Percentiles rank a stretch among this genome's conserved stretches.
Conservation (phyloP, 805 yeast genomes). For the Schizosaccharomyces pombe region DNA sequence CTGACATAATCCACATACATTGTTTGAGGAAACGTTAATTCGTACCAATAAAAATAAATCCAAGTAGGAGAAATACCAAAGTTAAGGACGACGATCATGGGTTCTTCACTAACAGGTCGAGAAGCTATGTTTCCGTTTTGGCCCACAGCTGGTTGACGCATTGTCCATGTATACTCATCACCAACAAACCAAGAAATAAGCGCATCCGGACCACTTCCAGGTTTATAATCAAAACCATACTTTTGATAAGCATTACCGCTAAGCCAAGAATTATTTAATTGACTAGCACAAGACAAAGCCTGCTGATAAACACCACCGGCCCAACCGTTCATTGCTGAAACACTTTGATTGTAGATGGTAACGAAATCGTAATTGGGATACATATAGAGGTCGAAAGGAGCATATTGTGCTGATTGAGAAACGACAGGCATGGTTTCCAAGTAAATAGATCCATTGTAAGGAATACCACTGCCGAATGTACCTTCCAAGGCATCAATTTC, state of each 20-base stretch:
- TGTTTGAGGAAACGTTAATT: conserved; percentile 44
- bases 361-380: conserved; percentile 66
- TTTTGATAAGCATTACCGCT: conserved; percentile 40
- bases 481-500: conserved; percentile 87
- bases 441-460: not conserved
- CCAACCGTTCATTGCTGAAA: conserved; percentile 66
- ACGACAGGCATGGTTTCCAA: conserved; percentile 24
- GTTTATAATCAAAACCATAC: conserved; percentile 55
- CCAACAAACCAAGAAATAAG: conserved; percentile 79
- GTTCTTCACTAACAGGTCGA: conserved; percentile 68
- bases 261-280: conserved; percentile 65
- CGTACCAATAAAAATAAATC: conserved; percentile 83
- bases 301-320: conserved; percentile 88
- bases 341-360: conserved; percentile 41
- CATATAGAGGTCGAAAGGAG: conserved; percentile 89
- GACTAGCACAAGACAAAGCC: conserved; percentile 65
- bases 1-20: conserved; percentile 71
- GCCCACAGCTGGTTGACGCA: conserved; percentile 50
- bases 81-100: conserved; percentile 73
- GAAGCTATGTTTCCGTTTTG: conserved; percentile 79
- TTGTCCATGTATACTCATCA: conserved; percentile 47
- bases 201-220: conserved; percentile 38
- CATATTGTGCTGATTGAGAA: conserved; percentile 78
- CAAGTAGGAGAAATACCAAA: conserved; percentile 78
- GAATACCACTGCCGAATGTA: conserved; percentile 22